These are phyloP conservation scores for Lentithecium fluviatile DNA, from an alignment of 495 filamentous ascomycete genomes.

Conservation along the genomic window DNA sequence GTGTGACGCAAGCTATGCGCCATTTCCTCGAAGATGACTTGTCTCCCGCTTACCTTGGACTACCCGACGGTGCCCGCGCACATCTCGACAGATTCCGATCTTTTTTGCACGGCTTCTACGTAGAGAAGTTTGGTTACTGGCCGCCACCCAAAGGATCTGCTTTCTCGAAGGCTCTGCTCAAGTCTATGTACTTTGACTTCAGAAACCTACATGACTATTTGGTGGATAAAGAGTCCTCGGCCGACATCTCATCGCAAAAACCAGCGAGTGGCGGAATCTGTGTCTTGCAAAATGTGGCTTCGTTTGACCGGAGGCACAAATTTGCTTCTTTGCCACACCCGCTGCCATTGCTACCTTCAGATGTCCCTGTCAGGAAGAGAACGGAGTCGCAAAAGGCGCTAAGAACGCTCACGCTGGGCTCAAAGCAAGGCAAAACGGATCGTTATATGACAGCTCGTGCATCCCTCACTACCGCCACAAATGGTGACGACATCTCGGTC, in stretches of 20 bases:
- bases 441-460: constrained; percentile 35
- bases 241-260: constrained; percentile 38
- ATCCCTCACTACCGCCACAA: constrained; percentile 46
- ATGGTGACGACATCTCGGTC: constrained; percentile 37
- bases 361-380: constrained; percentile 16
- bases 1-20: constrained; percentile 50
- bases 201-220: constrained; percentile 61
- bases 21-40: constrained; percentile 63
- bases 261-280: constrained; percentile 57
- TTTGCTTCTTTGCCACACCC: constrained; percentile 55
- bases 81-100: constrained; percentile 65
- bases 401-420: constrained; percentile 37
- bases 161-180: constrained; percentile 54
- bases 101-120: constrained; percentile 60
- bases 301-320: constrained; percentile 58
- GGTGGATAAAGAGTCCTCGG: constrained; percentile 53
- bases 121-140: constrained; percentile 62
- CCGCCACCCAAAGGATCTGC: constrained; percentile 51
- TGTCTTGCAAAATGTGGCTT: constrained; percentile 57
- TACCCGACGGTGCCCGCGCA: constrained; percentile 51
- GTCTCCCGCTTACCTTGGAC: constrained; percentile 53
- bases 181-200: constrained; percentile 61
- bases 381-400: constrained; percentile 37
- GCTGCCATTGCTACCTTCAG: constrained; percentile 58
- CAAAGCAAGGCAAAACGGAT: constrained; percentile 38